Conservation (phyloP, 169 alveolate species). For the Plasmodium inui region DNA sequence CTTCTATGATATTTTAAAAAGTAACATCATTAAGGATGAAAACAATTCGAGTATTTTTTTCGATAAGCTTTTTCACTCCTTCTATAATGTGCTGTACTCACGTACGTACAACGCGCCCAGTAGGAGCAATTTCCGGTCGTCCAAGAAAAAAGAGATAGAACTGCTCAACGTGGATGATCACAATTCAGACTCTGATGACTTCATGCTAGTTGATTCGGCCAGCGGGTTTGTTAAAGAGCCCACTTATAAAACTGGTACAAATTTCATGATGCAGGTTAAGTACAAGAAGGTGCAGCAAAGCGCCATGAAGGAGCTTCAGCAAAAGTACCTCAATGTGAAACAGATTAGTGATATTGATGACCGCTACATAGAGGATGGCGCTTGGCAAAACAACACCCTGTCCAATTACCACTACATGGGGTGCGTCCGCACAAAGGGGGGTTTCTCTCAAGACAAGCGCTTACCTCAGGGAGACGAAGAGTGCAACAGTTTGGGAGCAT, state of each 20-base stretch:
- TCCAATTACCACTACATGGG: constrained; percentile 8
- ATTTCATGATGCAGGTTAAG: neutral
- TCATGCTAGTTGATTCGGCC: constrained; percentile 19
- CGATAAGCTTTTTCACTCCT: constrained; percentile 38
- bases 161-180: constrained; percentile 1
- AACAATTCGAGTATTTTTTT: constrained; percentile 30
- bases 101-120: neutral
- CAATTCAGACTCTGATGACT: constrained; percentile 31
- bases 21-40: constrained; percentile 31
- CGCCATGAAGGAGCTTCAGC: neutral
- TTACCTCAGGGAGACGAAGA: neutral
- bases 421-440: neutral
- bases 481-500: neutral
- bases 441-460: neutral
- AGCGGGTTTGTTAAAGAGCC: constrained; percentile 1
- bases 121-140: neutral
- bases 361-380: constrained; percentile 22
- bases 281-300: neutral
- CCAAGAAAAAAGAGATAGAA: constrained; percentile 2
- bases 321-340: constrained; percentile 30
- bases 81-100: constrained; percentile 20
- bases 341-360: constrained; percentile 37
- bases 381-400: constrained; percentile 3
- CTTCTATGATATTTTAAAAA: constrained; percentile 38
- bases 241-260: neutral